phyloP scores from a whole-genome alignment of 371 early-diverging fungal genomes.

The Mucor plumbeus region DNA sequence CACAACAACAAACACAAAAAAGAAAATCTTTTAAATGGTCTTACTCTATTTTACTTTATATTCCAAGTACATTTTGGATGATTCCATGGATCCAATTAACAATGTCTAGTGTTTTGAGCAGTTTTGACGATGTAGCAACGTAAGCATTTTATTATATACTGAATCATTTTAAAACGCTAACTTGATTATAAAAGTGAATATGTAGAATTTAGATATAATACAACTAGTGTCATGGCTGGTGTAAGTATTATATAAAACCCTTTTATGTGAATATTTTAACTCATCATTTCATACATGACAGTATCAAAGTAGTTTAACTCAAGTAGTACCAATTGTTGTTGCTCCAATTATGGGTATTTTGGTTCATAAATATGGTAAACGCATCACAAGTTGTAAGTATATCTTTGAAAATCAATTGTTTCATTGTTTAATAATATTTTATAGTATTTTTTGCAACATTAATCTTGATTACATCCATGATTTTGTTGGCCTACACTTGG shows the following conservation, averaged over 20 bases:
- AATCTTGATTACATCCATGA: constrained; percentile 40
- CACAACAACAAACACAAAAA: neutral
- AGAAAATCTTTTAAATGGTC: constrained; percentile 30
- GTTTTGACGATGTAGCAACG: constrained; percentile 57
- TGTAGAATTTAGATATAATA: constrained; percentile 51
- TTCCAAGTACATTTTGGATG: constrained; percentile 56
- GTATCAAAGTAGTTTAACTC: constrained; percentile 63
- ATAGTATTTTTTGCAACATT: constrained; percentile 44
- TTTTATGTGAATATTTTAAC: neutral
- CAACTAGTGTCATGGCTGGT: constrained; percentile 49
- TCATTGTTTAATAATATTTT: neutral
- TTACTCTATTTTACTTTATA: constrained; percentile 28
- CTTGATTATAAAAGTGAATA: constrained; percentile 25
- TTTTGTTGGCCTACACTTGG: constrained; percentile 44
- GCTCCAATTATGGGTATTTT: constrained; percentile 60
- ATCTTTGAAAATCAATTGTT: neutral
- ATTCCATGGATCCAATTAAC: constrained; percentile 47
- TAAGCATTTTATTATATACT: constrained; percentile 13
- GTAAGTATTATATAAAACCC: constrained; percentile 26
- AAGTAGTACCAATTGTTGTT: constrained; percentile 56
- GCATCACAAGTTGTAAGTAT: constrained; percentile 43
- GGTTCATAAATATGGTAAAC: constrained; percentile 58
- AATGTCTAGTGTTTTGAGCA: constrained; percentile 54
- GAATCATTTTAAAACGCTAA: neutral
- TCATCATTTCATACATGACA: constrained; percentile 1